Evolutionary conservation across 345 rosid genomes (phyloP).

Genomic region (Acer campestre): DNA sequence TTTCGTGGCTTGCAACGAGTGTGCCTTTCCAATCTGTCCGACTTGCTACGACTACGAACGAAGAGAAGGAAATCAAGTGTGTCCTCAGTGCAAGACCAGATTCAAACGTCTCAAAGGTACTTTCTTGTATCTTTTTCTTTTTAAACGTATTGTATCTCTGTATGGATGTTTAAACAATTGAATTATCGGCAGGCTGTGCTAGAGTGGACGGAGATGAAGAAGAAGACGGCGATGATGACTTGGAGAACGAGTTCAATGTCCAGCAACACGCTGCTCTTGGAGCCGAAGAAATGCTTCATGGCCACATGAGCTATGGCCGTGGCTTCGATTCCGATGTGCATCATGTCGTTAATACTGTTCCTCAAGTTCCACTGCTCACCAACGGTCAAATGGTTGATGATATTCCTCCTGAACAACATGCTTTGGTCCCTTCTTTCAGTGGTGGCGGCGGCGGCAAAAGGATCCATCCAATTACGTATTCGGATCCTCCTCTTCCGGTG

Average conservation of each 20-base stretch:
- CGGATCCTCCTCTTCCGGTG: slow-evolving; percentile 33
- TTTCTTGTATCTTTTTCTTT: too few relatives aligned
- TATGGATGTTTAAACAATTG: neutral
- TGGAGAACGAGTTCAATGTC: slow-evolving; percentile 72
- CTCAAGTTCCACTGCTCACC: slow-evolving; percentile 40
- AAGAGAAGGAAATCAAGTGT: slow-evolving; percentile 53
- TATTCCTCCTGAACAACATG: slow-evolving; percentile 48
- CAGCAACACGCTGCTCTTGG: neutral
- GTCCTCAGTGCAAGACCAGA: slow-evolving; percentile 66
- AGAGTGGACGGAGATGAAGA: slow-evolving; percentile 90
- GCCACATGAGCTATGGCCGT: slow-evolving; percentile 28
- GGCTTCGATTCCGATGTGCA: slow-evolving; percentile 31
- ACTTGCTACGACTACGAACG: slow-evolving; percentile 65
- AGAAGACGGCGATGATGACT: slow-evolving; percentile 77
- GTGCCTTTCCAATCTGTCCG: slow-evolving; percentile 65
- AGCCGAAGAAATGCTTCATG: slow-evolving; percentile 33
- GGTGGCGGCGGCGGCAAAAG: slow-evolving; percentile 24
- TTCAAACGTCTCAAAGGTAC: slow-evolving; percentile 61
- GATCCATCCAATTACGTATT: slow-evolving; percentile 34
- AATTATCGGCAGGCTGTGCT: slow-evolving; percentile 49
- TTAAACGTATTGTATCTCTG: too few relatives aligned
- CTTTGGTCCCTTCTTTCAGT: slow-evolving; percentile 45
- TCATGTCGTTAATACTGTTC: slow-evolving; percentile 20
- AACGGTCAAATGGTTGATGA: slow-evolving; percentile 44
- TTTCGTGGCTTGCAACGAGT: slow-evolving; percentile 59